Evolutionary conservation across 1,284 basidiomycete genomes (phyloP).

Genomic region (Tilletiopsis washingtonensis): DNA sequence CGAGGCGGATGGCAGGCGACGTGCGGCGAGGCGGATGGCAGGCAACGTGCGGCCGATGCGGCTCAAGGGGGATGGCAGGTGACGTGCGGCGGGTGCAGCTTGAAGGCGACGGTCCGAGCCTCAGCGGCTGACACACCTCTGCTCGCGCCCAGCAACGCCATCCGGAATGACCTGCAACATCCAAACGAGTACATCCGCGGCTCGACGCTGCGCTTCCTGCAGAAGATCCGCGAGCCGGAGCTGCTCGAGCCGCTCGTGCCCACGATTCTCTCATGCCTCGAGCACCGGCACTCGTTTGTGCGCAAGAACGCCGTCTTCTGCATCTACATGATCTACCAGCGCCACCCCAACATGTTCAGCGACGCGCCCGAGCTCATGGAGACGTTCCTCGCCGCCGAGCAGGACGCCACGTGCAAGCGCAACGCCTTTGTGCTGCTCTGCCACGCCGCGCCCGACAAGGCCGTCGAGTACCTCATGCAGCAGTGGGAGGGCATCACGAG

Average conservation of each 20-base stretch:
- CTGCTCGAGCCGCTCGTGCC: conserved; percentile 93
- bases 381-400: conserved; percentile 83
- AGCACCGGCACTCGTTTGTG: conserved; percentile 96
- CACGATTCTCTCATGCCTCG: conserved; percentile 83
- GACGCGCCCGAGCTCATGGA: conserved; percentile 95
- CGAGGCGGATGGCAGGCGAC: too few relatives aligned
- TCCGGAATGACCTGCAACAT: conserved; percentile 97
- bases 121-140: too few relatives aligned
- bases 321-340: conserved; percentile 84
- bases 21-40: too few relatives aligned
- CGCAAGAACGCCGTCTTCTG: conserved; percentile 98
- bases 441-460: conserved; percentile 77
- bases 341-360: conserved; percentile 75
- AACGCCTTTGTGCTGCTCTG: conserved; percentile 95
- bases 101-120: too few relatives aligned
- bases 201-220: conserved; percentile 88
- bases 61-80: too few relatives aligned
- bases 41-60: too few relatives aligned
- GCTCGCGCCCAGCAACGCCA: too few relatives aligned
- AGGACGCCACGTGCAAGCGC: conserved; percentile 91
- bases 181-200: conserved; percentile 99
- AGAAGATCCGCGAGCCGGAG: conserved; percentile 90
- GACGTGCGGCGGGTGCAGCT: too few relatives aligned
- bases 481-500: conserved; percentile 72
- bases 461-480: conserved; percentile 80